Percentiles rank a stretch among this genome's conserved stretches.
Conservation (phyloP, 768 basidiomycete species). For the Coprinopsis cinerea region DNA sequence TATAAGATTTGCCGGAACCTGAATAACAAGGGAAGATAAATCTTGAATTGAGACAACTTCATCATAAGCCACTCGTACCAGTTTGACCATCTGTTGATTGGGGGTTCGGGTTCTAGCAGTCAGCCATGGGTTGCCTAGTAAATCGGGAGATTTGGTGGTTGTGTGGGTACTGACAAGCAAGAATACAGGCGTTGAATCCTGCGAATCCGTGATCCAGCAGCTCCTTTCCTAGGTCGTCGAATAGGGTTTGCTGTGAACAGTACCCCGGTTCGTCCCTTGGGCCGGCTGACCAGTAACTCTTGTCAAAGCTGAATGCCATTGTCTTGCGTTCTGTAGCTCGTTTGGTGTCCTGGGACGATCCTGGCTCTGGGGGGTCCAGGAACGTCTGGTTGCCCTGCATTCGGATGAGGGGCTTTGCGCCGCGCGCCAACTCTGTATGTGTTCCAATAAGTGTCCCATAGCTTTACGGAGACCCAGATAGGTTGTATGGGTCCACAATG, state of each 20-base stretch:
- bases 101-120: conserved; percentile 11
- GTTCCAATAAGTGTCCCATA: no score
- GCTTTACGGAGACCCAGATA: no score
- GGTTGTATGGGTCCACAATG: no score
- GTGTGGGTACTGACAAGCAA: conserved; percentile 76
- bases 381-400: conserved; percentile 95
- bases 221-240: conserved; percentile 91
- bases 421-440: conserved; percentile 84
- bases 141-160: conserved; percentile 3
- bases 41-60: conserved; percentile 1
- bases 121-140: neutral
- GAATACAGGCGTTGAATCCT: conserved; percentile 97
- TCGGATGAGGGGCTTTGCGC: conserved; percentile 89
- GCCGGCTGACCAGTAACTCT: conserved; percentile 96
- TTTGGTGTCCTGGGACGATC: conserved; percentile 61
- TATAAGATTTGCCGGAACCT: conserved; percentile 93
- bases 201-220: conserved; percentile 92
- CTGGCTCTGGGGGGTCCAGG: conserved; percentile 81
- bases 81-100: conserved; percentile 65
- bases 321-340: conserved; percentile 88
- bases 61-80: conserved; percentile 37
- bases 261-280: conserved; percentile 84
- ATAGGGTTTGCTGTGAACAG: conserved; percentile 91
- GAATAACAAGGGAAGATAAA: conserved; percentile 3
- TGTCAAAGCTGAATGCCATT: conserved; percentile 92